Evolutionary conservation across 2,329 filamentous ascomycete species (phyloP), one percentile per base, ranked within the genome.

Genomic region (Penicillium hordei): DNA sequence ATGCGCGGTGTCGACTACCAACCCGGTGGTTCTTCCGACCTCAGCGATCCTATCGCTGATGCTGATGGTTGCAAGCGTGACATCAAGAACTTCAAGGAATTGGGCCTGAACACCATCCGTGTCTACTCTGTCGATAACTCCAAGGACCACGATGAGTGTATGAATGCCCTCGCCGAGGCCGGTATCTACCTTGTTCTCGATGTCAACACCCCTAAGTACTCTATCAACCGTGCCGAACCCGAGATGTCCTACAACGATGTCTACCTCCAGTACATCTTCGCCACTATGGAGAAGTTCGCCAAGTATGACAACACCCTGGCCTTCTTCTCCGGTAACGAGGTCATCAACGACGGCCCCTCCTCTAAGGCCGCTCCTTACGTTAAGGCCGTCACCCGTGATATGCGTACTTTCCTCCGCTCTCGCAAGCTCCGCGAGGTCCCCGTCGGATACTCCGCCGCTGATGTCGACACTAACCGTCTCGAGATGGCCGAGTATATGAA

Each of bases 71-170:
- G 93, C 84, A 83, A 85, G 74, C 89, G 92, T 64, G 91, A 96
- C 71, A 89, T 96, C 67, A 77, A 79, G 51, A 82, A 91, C 73
- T 96, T 96, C 86, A 85, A 90, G 80, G 84, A 91, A 65, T 82
- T 97, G 50, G 91, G 92, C 48, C 81, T 96, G 78, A 97, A 97
- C 82, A 92, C 91, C 27, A 82, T 97, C 72, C 92, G 93, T 76
- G 89, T 96, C 61, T 97, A 96, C 83, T 91, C 89, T 17, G 87
- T 95, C 65, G 93, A 97, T 81, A 96, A 96, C 83, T 87, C 87
- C 50, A 79, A 82, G 67, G 78, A 88, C 75, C 93, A 97, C 78
- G 87, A 93, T 68, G 83, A 86, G 61, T 97, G 93, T 82, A 97
- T 97, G 93, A 80, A 82, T 60, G 82, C 84, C 45, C 83, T 96